Conservation (phyloP, 2,329 filamentous ascomycete genomes). For the Nemania diffusa region DNA sequence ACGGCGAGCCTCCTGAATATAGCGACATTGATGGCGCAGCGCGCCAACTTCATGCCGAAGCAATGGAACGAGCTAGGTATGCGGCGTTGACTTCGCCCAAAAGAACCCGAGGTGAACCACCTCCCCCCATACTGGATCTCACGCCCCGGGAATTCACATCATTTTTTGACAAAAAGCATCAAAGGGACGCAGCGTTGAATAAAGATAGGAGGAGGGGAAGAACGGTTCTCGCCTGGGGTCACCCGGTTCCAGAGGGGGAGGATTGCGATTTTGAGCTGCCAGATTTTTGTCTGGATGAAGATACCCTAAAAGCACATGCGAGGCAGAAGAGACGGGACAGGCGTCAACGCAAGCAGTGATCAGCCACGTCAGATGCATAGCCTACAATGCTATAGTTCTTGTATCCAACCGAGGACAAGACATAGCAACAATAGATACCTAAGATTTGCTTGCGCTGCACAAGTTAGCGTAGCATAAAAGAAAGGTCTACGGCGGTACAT, state of each 20-base stretch:
- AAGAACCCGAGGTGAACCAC: constrained; percentile 41
- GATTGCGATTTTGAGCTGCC: constrained; percentile 81
- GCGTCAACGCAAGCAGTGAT: constrained; percentile 59
- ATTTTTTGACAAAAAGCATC: constrained; percentile 83
- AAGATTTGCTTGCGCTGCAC: constrained; percentile 14
- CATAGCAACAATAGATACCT: neutral
- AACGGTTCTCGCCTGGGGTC: constrained; percentile 82
- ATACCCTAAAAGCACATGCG: constrained; percentile 67
- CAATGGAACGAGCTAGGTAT: constrained; percentile 51
- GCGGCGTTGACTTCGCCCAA: constrained; percentile 40
- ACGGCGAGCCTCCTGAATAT: constrained; percentile 68
- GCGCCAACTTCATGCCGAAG: constrained; percentile 80
- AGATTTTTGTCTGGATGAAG: constrained; percentile 67
- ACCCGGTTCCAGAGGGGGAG: constrained; percentile 77
- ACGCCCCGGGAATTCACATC: constrained; percentile 77
- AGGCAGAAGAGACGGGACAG: constrained; percentile 70
- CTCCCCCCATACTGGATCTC: constrained; percentile 51
- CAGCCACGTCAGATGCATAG: constrained; percentile 1
- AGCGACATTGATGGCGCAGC: constrained; percentile 78
- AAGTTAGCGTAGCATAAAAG: constrained; percentile 6
- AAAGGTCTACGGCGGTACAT: constrained; percentile 21
- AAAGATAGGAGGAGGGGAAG: constrained; percentile 75
- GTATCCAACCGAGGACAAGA: constrained; percentile 2
- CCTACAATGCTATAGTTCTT: neutral
- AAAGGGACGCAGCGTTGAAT: constrained; percentile 82